Percentiles rank a stretch among this genome's conserved stretches.
These are phyloP conservation scores for Mycosphaerella sp. DNA, from an alignment of 2,329 filamentous ascomycete species.

Conservation along the genomic window DNA sequence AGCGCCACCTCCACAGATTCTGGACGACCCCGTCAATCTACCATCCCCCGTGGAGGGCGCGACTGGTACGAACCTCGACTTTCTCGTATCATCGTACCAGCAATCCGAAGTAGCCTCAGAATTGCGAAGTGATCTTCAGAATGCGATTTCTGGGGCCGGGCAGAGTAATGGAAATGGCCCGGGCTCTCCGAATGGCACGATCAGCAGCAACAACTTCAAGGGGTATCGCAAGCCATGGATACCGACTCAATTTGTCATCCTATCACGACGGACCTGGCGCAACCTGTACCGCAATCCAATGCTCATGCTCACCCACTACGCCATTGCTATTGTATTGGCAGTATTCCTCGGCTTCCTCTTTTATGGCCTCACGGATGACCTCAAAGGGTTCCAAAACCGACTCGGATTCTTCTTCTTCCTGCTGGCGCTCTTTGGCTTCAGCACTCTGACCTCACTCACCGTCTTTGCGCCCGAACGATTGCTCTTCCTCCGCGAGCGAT, in stretches of 20 bases:
- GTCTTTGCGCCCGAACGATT: constrained; percentile 89
- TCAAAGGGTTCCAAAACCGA: constrained; percentile 95
- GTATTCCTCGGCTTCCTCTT: constrained; percentile 94
- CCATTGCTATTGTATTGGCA: constrained; percentile 88
- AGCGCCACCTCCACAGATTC: constrained; percentile 49
- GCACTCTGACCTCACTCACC: constrained; percentile 84
- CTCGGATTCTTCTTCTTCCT: constrained; percentile 98
- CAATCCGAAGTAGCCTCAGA: constrained; percentile 68
- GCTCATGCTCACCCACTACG: constrained; percentile 97
- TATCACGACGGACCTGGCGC: constrained; percentile 88
- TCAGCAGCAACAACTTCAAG: constrained; percentile 49
- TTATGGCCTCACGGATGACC: constrained; percentile 92
- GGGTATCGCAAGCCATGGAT: constrained; percentile 79
- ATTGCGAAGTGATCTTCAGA: constrained; percentile 71
- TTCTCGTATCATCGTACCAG: constrained; percentile 68
- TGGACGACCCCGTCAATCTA: constrained; percentile 43
- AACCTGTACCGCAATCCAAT: constrained; percentile 97
- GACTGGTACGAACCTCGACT: constrained; percentile 72
- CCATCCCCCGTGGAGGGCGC: constrained; percentile 34
- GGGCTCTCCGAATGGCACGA: constrained; percentile 46
- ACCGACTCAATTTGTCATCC: constrained; percentile 74
- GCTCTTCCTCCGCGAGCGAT: constrained; percentile 85
- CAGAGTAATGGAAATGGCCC: constrained; percentile 57
- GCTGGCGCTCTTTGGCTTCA: constrained; percentile 91
- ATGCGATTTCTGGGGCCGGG: constrained; percentile 58